phyloP scores from a whole-genome alignment of 2,329 filamentous ascomycete genomes.

The Periconia sp. region DNA sequence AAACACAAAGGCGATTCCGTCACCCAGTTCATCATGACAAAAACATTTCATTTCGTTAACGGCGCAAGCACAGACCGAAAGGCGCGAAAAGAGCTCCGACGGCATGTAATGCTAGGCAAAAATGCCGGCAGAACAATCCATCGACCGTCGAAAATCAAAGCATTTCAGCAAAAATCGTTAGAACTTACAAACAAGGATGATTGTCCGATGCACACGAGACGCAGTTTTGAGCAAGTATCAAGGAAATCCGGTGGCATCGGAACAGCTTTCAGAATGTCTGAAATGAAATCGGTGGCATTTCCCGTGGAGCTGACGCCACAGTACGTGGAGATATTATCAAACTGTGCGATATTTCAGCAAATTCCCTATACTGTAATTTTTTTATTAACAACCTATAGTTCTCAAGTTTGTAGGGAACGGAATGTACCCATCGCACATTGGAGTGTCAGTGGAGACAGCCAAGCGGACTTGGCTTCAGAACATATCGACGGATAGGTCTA shows the following conservation, averaged over 20 bases:
- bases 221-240: not conserved
- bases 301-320: not conserved
- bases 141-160: not conserved
- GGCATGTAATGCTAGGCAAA: conserved; percentile 7
- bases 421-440: not conserved
- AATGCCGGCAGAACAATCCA: conserved; percentile 5
- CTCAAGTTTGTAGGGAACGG: not conserved
- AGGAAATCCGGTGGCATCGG: not conserved
- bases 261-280: not conserved
- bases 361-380: not conserved
- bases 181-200: not conserved
- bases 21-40: not conserved
- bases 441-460: not conserved
- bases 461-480: conserved; percentile 1
- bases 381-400: not conserved
- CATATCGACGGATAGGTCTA: not conserved
- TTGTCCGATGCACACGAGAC: not conserved
- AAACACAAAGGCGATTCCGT: not conserved
- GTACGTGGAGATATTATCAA: not conserved
- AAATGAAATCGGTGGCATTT: not conserved
- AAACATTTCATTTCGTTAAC: conserved; percentile 3
- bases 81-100: not conserved
- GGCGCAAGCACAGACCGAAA: not conserved
- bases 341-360: not conserved
- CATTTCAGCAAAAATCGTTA: not conserved